A percentile compares a stretch with the other conserved stretches of the same genome.
phyloP scores from a whole-genome alignment of 2,329 filamentous ascomycete species.

The Aspergillus novoparasiticus region DNA sequence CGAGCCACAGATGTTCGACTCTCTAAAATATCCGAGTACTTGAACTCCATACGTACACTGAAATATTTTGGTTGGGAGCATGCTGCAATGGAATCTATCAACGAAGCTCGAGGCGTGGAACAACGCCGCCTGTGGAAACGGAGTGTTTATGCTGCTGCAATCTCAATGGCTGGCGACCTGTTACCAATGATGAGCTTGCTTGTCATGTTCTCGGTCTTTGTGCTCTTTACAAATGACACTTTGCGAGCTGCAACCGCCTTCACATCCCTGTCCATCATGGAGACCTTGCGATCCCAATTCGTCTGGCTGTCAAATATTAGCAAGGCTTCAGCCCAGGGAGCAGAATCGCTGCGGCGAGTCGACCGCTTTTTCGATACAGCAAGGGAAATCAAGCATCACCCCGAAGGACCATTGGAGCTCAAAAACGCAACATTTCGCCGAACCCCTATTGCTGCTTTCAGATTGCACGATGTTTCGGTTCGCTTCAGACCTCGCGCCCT shows the following conservation, averaged over 20 bases:
- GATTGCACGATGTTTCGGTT: slow-evolving; percentile 44
- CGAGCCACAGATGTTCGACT: slow-evolving; percentile 60
- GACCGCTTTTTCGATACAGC: slow-evolving; percentile 59
- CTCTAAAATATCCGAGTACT: slow-evolving; percentile 60
- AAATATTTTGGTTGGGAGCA: slow-evolving; percentile 66
- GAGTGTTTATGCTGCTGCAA: slow-evolving; percentile 43
- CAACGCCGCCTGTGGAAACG: slow-evolving; percentile 59
- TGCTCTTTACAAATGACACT: slow-evolving; percentile 50
- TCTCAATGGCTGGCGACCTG: slow-evolving; percentile 55
- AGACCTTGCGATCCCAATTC: slow-evolving; percentile 57
- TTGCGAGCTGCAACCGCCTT: slow-evolving; percentile 62
- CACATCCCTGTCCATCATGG: slow-evolving; percentile 58
- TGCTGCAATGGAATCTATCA: slow-evolving; percentile 55
- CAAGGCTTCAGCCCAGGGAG: slow-evolving; percentile 45
- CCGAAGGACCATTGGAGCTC: slow-evolving; percentile 54
- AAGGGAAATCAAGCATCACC: slow-evolving; percentile 52
- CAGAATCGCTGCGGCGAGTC: slow-evolving; percentile 55
- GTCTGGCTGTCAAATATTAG: slow-evolving; percentile 53
- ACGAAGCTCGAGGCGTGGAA: slow-evolving; percentile 53
- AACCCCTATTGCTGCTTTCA: slow-evolving; percentile 55
- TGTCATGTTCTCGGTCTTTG: slow-evolving; percentile 58
- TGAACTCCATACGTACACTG: slow-evolving; percentile 60
- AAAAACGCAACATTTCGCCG: slow-evolving; percentile 53
- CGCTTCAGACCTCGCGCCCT: slow-evolving; percentile 58
- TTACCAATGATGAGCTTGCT: slow-evolving; percentile 57